phyloP scores from a whole-genome alignment of 2,329 filamentous ascomycete species.

The Pseudocercospora macadamiae region DNA sequence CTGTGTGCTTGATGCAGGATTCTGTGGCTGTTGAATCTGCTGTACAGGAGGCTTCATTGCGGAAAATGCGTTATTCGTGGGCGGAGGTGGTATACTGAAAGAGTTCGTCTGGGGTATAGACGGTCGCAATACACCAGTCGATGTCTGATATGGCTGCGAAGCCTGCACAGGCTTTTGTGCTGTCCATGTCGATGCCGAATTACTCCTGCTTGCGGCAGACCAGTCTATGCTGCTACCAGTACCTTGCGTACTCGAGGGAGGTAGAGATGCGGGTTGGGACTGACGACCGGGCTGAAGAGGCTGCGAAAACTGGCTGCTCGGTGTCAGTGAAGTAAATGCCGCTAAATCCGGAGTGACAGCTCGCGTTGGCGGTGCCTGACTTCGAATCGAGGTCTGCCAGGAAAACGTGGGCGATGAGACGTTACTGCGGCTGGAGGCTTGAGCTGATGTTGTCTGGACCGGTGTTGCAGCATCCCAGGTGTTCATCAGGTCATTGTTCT shows the following conservation, averaged over 20 bases:
- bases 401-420: conserved; percentile 44
- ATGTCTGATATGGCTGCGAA: conserved; percentile 8
- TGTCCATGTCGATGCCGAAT: conserved; percentile 18
- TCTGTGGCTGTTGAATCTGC: conserved; percentile 38
- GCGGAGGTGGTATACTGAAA: conserved; percentile 35
- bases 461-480: conserved; percentile 45
- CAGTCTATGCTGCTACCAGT: conserved; percentile 53
- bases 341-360: conserved; percentile 43
- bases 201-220: conserved; percentile 44
- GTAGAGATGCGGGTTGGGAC: not conserved
- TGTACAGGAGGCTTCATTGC: conserved; percentile 42
- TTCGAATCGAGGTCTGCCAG: conserved; percentile 43
- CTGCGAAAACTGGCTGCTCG: conserved; percentile 43
- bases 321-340: conserved; percentile 40
- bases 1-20: conserved; percentile 12
- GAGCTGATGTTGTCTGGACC: conserved; percentile 19
- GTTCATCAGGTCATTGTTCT: conserved; percentile 45
- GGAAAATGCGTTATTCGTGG: conserved; percentile 41
- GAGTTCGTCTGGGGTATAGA: conserved; percentile 9
- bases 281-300: conserved; percentile 41
- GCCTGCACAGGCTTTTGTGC: not conserved
- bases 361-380: conserved; percentile 23
- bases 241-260: not conserved
- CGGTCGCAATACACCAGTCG: conserved; percentile 17
- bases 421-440: not conserved